Evolutionary conservation across 192 early-diverging fungal species (phyloP), one percentile per base, ranked within the genome.

Genomic region (Linnemannia elongata): DNA sequence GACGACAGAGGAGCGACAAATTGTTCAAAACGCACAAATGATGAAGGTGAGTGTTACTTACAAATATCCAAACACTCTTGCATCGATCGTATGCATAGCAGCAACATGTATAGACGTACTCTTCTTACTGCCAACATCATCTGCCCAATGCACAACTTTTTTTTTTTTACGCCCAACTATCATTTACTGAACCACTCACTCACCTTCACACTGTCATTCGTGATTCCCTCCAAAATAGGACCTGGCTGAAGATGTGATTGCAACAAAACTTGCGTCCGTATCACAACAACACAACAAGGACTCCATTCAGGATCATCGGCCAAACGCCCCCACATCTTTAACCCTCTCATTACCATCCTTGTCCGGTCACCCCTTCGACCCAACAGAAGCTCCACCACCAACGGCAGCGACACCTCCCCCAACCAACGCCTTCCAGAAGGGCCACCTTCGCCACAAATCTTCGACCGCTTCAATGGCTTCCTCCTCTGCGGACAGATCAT

Each of bases 21-120:
- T 79, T 47, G n/a, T 84, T 12, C 77, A 79, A n/a, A 75, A 84
- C n/a, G 82, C 82, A 15, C 82, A 84, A 63, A 84, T 84, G 60
- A 76, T 84, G 82, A 84, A 76, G 82, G 82, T 84, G 18, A 39
- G 82, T 77, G 60, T 15, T 69, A 9, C 33, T 8, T 8, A 68
- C 39, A 38, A 10, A 70, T 8, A 1, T 12, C 24, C 6, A 9
- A 22, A n/a, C 54, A 27, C 27, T 75, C 10, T 6, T 33, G 12
- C 30, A 12, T 60, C n/a, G n/a, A 30, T 66, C 60, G 27, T 33
- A 6, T 66, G 10, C 60, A 66, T 33, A 30, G 57, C 27, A 63
- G 3, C n/a, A 10, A 60, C n/a, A 27, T 12, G 47, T 17, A 49
- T 3, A 52, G 17, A 52, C 20, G 5, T 52, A 57, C 69, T 27